Evolutionary conservation across 2,329 filamentous ascomycete genomes (phyloP).

Genomic region (Monilinia polystroma): DNA sequence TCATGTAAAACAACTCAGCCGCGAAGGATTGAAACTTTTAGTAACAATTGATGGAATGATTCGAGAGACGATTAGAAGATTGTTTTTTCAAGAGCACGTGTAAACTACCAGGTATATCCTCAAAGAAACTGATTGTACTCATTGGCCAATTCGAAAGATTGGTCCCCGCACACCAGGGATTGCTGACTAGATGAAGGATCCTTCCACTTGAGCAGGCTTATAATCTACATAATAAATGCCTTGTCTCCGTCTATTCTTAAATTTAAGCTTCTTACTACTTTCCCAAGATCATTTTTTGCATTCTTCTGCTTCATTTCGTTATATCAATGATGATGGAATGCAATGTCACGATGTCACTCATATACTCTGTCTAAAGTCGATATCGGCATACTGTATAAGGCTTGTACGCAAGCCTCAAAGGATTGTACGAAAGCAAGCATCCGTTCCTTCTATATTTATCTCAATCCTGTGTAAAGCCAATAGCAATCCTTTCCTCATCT

Average conservation of each 20-base stretch:
- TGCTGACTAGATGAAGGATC: constrained; percentile 9
- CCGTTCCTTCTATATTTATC: not conserved
- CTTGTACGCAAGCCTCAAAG: not conserved
- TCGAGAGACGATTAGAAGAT: not conserved
- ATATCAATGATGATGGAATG: not conserved
- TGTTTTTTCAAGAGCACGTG: constrained; percentile 1
- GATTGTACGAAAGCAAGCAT: not conserved
- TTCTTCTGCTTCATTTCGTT: not conserved
- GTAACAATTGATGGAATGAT: not conserved
- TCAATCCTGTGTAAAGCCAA: not conserved
- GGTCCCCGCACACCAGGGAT: not conserved
- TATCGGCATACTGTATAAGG: not conserved
- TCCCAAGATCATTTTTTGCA: not conserved
- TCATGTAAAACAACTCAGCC: constrained; percentile 13
- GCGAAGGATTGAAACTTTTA: constrained; percentile 20
- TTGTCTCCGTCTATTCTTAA: constrained; percentile 2
- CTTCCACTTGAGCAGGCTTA: not conserved
- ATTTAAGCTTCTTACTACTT: constrained; percentile 5
- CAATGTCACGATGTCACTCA: not conserved
- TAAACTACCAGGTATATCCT: too few species aligned
- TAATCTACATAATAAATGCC: not conserved
- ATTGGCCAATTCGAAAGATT: not conserved
- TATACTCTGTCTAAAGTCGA: not conserved
- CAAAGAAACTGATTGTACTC: not conserved
- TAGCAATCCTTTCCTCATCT: not conserved